Evolutionary conservation across 139 green algal genomes (phyloP), one percentile per base, ranked within the genome.

Genomic region (Ettlia oleoabundans): DNA sequence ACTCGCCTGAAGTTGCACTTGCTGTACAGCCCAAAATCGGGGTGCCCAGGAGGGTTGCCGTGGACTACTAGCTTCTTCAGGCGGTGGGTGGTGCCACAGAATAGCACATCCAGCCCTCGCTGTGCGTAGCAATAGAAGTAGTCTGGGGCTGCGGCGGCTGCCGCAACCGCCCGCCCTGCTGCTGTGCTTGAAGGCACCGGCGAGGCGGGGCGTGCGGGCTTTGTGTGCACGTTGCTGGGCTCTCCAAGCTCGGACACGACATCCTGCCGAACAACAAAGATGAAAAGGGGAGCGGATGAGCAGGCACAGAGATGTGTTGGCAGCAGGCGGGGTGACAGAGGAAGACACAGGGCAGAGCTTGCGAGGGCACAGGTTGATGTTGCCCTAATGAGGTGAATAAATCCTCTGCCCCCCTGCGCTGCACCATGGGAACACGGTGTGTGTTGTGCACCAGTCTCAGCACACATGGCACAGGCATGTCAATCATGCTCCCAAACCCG

Each of bases 21-120:
- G 78, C 66, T 64, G 81, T 91, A 90, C 10, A 75, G 42, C 65
- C 88, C 88, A 81, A 93, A 93, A 47, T 84, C 75, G 15, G 89
- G 55, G 77, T 93, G 88, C 26, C 87, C 84, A 3, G 88, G 88
- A 8, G 69, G 30, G 81, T 93, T 93, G 42, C 86, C 84, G 78
- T 90, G 89, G 70, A 93, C 84, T 71, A 93, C 86, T 26, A 93
- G 62, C 86, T 93, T 93, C 73, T 85, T 90, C 13, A 90, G 40
- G 4, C 63, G 37, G 74, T 93, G 89, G 24, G 63, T 89, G n/a
- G 53, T 5, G 18, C 84, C 86, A 32, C 68, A 61, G 38, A 93
- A 90, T 33, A 93, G 73, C 9, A 89, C 70, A 47, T 93, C 89
- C 26, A 93, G 4, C 10, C 89, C 89, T 32, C 81, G 67, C 24